phyloP scores from a whole-genome alignment of 306 rosid genomes.

The Dryas drummondii region DNA sequence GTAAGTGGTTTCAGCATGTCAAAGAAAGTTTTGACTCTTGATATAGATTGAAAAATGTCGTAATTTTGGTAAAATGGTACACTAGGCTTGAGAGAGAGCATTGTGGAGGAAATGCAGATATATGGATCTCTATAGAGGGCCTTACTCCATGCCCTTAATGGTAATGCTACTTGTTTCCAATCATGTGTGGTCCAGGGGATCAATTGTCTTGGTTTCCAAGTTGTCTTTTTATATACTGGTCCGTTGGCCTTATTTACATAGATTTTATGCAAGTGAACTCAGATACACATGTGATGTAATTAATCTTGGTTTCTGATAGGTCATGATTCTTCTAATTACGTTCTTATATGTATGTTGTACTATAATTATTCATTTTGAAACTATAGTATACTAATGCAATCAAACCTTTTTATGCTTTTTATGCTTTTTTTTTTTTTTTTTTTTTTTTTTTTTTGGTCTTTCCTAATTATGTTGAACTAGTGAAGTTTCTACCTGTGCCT shows the following conservation, averaged over 20 bases:
- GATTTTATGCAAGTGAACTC: neutral
- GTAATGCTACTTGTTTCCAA: neutral
- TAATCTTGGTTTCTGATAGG: slow-evolving; percentile 5
- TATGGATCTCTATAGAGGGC: neutral
- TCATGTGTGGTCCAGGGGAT: neutral
- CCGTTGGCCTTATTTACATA: slow-evolving; percentile 1
- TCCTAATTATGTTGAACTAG: neutral
- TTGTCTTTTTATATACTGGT: neutral
- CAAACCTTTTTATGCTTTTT: neutral
- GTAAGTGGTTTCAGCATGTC: neutral
- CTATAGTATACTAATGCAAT: neutral
- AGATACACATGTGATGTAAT: neutral
- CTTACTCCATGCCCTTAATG: neutral
- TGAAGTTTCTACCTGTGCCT: neutral
- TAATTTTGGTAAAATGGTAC: neutral
- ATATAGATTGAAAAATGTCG: neutral
- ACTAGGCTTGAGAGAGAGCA: neutral
- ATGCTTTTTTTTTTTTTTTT: neutral
- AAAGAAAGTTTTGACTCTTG: neutral
- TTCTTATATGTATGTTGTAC: neutral
- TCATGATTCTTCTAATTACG: neutral
- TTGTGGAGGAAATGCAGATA: neutral
- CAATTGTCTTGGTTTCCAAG: neutral
- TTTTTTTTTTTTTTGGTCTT: neutral
- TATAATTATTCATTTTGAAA: neutral